phyloP scores from a whole-genome alignment of 352 stramenopile genomes.

The Salisapilia sapeloensis region DNA sequence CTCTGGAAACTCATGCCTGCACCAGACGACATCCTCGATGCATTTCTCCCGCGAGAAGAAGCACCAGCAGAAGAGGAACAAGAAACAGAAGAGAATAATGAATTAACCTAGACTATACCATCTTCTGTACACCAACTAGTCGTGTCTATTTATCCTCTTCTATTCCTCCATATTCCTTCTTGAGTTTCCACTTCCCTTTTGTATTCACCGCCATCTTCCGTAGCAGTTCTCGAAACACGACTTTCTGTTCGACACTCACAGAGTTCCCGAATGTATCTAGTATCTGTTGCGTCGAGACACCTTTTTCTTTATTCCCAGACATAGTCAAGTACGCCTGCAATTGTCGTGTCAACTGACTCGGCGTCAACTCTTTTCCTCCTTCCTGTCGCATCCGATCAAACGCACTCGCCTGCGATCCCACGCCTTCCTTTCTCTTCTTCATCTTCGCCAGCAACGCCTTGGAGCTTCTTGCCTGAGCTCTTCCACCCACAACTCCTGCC shows the following conservation, averaged over 20 bases:
- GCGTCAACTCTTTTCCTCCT: slow-evolving; percentile 17
- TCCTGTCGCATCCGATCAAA: slow-evolving; percentile 1
- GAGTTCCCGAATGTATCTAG: slow-evolving; percentile 77
- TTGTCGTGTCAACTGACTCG: slow-evolving; percentile 40
- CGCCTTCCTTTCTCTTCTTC: slow-evolving; percentile 19
- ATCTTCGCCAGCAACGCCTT: slow-evolving; percentile 48
- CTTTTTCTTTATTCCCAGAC: slow-evolving; percentile 8
- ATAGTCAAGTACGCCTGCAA: slow-evolving; percentile 71
- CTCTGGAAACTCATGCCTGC: too few relatives aligned
- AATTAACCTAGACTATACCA: too few relatives aligned
- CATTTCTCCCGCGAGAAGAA: too few relatives aligned
- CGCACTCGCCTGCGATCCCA: slow-evolving; percentile 3
- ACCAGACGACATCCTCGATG: too few relatives aligned
- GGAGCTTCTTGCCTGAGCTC: slow-evolving; percentile 3
- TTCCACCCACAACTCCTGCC: slow-evolving; percentile 2
- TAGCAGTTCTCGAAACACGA: slow-evolving; percentile 73
- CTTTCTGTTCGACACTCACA: slow-evolving; percentile 74
- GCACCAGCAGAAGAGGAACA: too few relatives aligned
- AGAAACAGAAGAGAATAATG: too few relatives aligned
- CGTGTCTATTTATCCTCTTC: slow-evolving; percentile 1
- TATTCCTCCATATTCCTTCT: slow-evolving; percentile 36
- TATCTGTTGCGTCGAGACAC: slow-evolving; percentile 80
- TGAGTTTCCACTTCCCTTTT: slow-evolving; percentile 54
- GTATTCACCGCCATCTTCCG: slow-evolving; percentile 64
- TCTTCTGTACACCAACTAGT: slow-evolving; percentile 1